Base-by-base conservation (phyloP, 2,329 filamentous ascomycete species). In the Plenodomus biglobosus region DNA sequence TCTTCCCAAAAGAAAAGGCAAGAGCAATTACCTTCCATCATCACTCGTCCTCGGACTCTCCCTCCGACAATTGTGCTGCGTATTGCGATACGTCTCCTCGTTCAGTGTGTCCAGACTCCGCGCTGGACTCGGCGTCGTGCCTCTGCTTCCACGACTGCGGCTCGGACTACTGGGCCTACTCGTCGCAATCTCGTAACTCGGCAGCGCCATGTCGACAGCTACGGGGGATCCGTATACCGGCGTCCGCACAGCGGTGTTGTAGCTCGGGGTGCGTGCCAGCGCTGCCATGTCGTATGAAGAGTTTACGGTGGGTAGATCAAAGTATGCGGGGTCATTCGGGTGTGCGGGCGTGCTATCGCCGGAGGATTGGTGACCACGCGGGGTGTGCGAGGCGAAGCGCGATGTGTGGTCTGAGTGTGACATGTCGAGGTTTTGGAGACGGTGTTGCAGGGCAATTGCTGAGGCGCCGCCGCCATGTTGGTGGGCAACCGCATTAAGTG, bases 381-480 rank as follows among this genome's bases (percentile, higher is more conserved):
- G 58, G 8, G 27, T 32, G 27, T 32, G 11, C 27, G 27, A 32
- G 42, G 46, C 57, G 62, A 51, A 67, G 56, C 50, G 59, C 54
- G 50, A 62, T 53, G 38, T 38, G 46, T 52, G 73, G 66, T 55
- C 64, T 53, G 50, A 76, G 65, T 63, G 55, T n/a, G 62, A 61
- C 48, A 70, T 58, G 46, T 64, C 64, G 44, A 86, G 76, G 51
- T 79, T 76, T 19, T 76, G 75, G 30, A 86, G 75, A 48, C 92
- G 84, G 62, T 84, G 85, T 53, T 92, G 89, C 50, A 96, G 78
- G 44, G 78, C 78, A n/a, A 73, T 74, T 72, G 85, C 72, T 72
- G 86, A 72, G 71, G 73, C 73, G 37, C 75, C 76, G 24, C 69
- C 72, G 7, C 61, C 63, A 16, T 56, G 53, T 38, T 60, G 51